Conservation (phyloP, 2,329 filamentous ascomycete species). For the Aspergillus pseudotamarii region DNA sequence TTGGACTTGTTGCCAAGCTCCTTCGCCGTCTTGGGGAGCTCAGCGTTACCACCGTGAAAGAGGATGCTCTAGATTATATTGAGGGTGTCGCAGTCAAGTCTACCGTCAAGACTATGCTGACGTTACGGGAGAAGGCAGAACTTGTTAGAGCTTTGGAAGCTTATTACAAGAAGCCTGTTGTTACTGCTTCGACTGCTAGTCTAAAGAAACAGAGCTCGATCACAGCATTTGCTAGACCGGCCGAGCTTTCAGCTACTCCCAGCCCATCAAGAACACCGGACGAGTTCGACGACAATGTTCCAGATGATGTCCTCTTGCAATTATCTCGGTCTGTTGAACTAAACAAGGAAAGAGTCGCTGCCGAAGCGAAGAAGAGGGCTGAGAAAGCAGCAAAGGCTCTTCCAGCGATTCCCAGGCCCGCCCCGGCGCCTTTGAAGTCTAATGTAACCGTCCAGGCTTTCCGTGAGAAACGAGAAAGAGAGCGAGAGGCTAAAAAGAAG, state of each 20-base stretch:
- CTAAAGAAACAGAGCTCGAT: constrained; percentile 50
- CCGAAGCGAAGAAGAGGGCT: constrained; percentile 32
- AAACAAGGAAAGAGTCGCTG: constrained; percentile 42
- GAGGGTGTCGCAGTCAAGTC: constrained; percentile 57
- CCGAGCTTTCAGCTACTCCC: constrained; percentile 38
- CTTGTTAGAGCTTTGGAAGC: constrained; percentile 65
- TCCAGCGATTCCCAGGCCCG: constrained; percentile 29
- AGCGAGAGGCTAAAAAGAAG: constrained; percentile 73
- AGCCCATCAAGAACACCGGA: constrained; percentile 36
- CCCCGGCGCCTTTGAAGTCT: constrained; percentile 31
- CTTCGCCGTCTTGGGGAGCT: constrained; percentile 79
- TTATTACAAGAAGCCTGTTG: constrained; percentile 49
- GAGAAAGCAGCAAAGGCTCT: constrained; percentile 28
- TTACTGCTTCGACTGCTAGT: constrained; percentile 43
- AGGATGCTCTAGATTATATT: constrained; percentile 65
- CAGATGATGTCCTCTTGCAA: constrained; percentile 45
- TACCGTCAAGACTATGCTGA: constrained; percentile 75
- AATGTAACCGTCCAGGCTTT: constrained; percentile 58
- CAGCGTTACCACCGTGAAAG: constrained; percentile 66
- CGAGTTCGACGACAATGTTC: constrained; percentile 46
- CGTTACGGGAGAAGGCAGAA: constrained; percentile 80
- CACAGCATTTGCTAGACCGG: constrained; percentile 42
- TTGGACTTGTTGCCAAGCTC: constrained; percentile 81
- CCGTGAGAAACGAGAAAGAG: constrained; percentile 72
- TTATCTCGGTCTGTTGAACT: constrained; percentile 47